Evolutionary conservation across 495 filamentous ascomycete genomes (phyloP), one percentile per base, ranked within the genome.

Genomic region (Monascus purpureus): DNA sequence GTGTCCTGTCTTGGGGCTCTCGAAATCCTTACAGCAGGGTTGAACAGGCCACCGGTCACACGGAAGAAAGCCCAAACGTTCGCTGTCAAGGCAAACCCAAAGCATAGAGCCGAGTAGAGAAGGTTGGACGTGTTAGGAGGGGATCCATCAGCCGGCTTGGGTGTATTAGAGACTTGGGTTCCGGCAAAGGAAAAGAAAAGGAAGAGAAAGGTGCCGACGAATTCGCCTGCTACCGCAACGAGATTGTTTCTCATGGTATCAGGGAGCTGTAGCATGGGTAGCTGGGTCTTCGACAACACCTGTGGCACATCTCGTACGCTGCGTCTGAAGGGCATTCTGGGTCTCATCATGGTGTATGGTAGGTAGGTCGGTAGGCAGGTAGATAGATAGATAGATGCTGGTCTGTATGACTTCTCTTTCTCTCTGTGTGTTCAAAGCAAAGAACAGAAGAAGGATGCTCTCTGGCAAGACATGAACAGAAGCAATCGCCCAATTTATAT

Each of bases 61-160:
- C 82, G 72, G 53, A 80, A 90, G 61, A 88, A 92, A 1, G 82
- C 70, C 82, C 80, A 93, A 1, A 80, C 80, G 43, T 87, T 90
- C 46, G 82, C 79, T 7, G 71, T 72, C 34, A 92, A 61, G 7
- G 76, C 73, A 44, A 85, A 72, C 1, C 81, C 83, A 40, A 90
- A 92, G 9, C 60, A 60, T 8, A 86, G 50, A 1, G 77, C 50
- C 28, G 87, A 77, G 49, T 77, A 93, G 13, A 87, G 51, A 22
- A 92, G 50, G 9, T 57, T 57, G 1, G 51, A 49, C 1, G 57
- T 56, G 36, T 63, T 60, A 2, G 59, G 57, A 25, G 40, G 35
- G 4, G 57, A 49, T 2, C 56, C 57, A 7, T 49, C 53, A 3
- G 39, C 37, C 1, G 45, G 47, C 41, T 37, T 54, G 1, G 51